A percentile compares a stretch with the other conserved stretches of the same genome.
phyloP scores from a whole-genome alignment of 1,139 yeast genomes.

The Taiozyma sp. region DNA sequence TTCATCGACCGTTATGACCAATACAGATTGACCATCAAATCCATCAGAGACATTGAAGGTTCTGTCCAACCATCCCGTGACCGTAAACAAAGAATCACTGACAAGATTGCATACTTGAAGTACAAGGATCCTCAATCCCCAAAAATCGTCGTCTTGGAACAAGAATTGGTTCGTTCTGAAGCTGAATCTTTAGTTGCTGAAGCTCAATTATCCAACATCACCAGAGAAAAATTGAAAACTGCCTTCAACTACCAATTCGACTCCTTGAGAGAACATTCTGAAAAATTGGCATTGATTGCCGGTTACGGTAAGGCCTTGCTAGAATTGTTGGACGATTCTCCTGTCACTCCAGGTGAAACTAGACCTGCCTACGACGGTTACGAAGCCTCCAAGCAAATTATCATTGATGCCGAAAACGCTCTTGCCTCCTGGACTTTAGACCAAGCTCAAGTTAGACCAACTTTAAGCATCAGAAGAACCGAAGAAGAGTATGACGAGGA shows the following conservation, averaged over 20 bases:
- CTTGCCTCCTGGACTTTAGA: slow-evolving; percentile 96
- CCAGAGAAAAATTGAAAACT: slow-evolving; percentile 96
- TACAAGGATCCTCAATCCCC: slow-evolving; percentile 98
- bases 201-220: slow-evolving; percentile 96
- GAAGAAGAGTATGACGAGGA: slow-evolving; percentile 56
- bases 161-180: slow-evolving; percentile 97
- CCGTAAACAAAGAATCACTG: slow-evolving; percentile 95
- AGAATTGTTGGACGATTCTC: slow-evolving; percentile 92
- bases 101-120: slow-evolving; percentile 94
- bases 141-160: slow-evolving; percentile 91
- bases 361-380: slow-evolving; percentile 98
- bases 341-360: slow-evolving; percentile 99
- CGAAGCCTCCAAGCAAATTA: slow-evolving; percentile 96
- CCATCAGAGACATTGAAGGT: slow-evolving; percentile 93
- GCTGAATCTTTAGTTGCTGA: slow-evolving; percentile 98
- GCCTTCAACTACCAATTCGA: slow-evolving; percentile 97
- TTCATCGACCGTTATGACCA: slow-evolving; percentile 97
- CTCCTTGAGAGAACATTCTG: slow-evolving; percentile 93
- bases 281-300: slow-evolving; percentile 93
- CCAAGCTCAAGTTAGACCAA: slow-evolving; percentile 91
- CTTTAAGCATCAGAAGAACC: slow-evolving; percentile 78
- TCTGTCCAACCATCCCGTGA: slow-evolving; percentile 98
- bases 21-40: slow-evolving; percentile 92
- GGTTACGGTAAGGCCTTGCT: slow-evolving; percentile 97
- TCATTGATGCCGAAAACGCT: slow-evolving; percentile 94